Base-by-base conservation (phyloP, 176 grass and related monocot genomes). In the Rhynchospora pubera region DNA sequence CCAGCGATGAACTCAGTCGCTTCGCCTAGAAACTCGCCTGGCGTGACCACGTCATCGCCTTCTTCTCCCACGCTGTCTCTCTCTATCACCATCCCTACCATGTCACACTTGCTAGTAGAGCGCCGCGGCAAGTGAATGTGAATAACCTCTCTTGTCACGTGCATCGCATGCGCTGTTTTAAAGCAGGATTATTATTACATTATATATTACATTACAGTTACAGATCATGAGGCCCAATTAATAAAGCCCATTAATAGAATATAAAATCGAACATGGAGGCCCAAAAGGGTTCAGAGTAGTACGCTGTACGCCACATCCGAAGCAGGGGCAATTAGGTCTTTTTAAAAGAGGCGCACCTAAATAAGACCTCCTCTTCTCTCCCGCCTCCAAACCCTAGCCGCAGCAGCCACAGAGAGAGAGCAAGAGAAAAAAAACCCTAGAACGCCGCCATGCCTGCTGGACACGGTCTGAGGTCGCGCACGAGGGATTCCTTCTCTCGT, bases 371-470 rank as follows among this genome's bases (percentile, higher is more conserved):
- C 15, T 28, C 47, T 9, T 44, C 15, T 28, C 57, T 44, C 21
- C 7, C 18, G 9, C 18, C 7, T 80, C 42, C 57, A 80, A 80
- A 80, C 78, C 78, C 78, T 80, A 80, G 78, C 78, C 78, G 72
- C 72, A 62, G 22, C 22, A 28, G 11, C 76, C 70, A 26, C 14
- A 28, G 26, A 28, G 46, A 34, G 16, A 8, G n/a, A 50, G 9
- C 2, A 3, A 59, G 30, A 44, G 51, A 59, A 32, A 28, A 32
- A 28, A 62, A 59, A 80, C 52, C 78, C 57, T 44, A 51, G 23
- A 82, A 42, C 56, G 77, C 47, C 70, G 87, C 86, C 83, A 96
- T 96, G 93, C 93, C 93, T 64, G 93, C 93, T 12, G 93, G 93
- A 45, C 93, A 96, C 63, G 93, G 93, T 18, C 86, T 96, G 5